Conservation (phyloP, 2,329 filamentous ascomycete species). For the Xylaria digitata region DNA sequence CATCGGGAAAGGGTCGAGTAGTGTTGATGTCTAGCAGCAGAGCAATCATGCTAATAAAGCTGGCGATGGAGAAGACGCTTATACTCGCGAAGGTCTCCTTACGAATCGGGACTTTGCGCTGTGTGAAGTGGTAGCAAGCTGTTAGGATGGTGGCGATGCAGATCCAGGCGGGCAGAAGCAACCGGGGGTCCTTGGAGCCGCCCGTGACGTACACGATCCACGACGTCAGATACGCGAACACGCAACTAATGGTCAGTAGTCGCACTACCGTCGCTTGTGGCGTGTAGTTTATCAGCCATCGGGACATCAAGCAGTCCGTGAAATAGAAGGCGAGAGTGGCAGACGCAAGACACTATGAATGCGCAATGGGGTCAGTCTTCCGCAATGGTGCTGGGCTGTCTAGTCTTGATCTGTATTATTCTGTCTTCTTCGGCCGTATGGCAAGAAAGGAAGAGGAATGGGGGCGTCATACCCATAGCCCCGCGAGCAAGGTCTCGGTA, state of each 20-base stretch:
- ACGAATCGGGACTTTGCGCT: constrained; percentile 82
- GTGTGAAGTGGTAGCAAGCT: constrained; percentile 79
- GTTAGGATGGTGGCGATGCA: constrained; percentile 80
- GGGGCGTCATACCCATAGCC: constrained; percentile 34
- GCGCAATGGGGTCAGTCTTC: constrained; percentile 6
- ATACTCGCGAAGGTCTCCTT: constrained; percentile 83
- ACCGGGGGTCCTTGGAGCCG: constrained; percentile 74
- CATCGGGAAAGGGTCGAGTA: constrained; percentile 68
- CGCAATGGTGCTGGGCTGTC: neutral
- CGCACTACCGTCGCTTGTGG: constrained; percentile 83
- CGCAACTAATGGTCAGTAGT: constrained; percentile 77
- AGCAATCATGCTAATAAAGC: constrained; percentile 79
- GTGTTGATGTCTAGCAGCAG: constrained; percentile 75
- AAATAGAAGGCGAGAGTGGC: constrained; percentile 86
- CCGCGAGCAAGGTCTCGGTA: constrained; percentile 56
- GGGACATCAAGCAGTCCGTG: constrained; percentile 85
- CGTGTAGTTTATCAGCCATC: constrained; percentile 88
- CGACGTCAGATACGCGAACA: constrained; percentile 80
- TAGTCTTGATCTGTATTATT: neutral
- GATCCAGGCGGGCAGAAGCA: constrained; percentile 82
- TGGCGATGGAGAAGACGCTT: constrained; percentile 79
- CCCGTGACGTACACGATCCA: constrained; percentile 77
- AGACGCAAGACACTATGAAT: constrained; percentile 74
- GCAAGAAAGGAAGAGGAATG: neutral
- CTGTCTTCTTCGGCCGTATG: neutral